Evolutionary conservation across 2,329 filamentous ascomycete species (phyloP).

Genomic region (Hypoxylon sp.): DNA sequence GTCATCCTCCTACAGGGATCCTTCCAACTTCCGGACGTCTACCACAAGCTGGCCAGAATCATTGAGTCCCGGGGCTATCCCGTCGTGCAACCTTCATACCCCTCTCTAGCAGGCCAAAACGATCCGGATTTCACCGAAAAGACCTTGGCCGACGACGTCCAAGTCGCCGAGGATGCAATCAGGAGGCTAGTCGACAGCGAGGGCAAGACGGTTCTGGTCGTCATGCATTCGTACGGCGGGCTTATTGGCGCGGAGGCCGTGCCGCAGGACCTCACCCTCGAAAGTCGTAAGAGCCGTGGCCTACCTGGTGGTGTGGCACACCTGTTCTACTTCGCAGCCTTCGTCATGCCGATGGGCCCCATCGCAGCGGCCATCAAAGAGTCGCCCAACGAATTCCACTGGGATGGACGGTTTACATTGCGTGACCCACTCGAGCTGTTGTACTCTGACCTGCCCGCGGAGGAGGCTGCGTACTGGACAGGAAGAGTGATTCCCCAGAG

Average conservation of each 20-base stretch:
- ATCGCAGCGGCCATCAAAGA: background rate
- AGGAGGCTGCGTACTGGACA: slow-evolving; percentile 10
- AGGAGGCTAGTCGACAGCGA: slow-evolving; percentile 17
- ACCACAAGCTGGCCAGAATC: slow-evolving; percentile 30
- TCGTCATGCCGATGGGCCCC: slow-evolving; percentile 6
- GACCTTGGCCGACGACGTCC: slow-evolving; percentile 28
- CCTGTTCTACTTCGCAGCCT: slow-evolving; percentile 8
- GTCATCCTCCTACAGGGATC: slow-evolving; percentile 40
- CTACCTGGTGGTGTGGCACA: slow-evolving; percentile 5
- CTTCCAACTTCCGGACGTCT: slow-evolving; percentile 42
- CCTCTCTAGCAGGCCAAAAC: slow-evolving; percentile 36
- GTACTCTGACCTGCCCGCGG: slow-evolving; percentile 12
- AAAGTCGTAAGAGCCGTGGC: background rate
- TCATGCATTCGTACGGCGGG: slow-evolving; percentile 23
- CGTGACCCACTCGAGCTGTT: background rate
- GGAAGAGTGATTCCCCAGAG: slow-evolving; percentile 15
- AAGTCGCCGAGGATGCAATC: slow-evolving; percentile 25
- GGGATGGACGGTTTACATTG: slow-evolving; percentile 3
- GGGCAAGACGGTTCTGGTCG: slow-evolving; percentile 21
- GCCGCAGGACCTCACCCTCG: background rate
- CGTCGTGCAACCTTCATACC: slow-evolving; percentile 33
- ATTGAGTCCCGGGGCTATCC: slow-evolving; percentile 27
- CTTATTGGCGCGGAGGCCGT: slow-evolving; percentile 10
- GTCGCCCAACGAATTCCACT: background rate
- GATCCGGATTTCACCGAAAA: slow-evolving; percentile 36